These are phyloP conservation scores for Tetrapisispora nanseiensis DNA, from an alignment of 805 yeast genomes.

Conservation along the genomic window DNA sequence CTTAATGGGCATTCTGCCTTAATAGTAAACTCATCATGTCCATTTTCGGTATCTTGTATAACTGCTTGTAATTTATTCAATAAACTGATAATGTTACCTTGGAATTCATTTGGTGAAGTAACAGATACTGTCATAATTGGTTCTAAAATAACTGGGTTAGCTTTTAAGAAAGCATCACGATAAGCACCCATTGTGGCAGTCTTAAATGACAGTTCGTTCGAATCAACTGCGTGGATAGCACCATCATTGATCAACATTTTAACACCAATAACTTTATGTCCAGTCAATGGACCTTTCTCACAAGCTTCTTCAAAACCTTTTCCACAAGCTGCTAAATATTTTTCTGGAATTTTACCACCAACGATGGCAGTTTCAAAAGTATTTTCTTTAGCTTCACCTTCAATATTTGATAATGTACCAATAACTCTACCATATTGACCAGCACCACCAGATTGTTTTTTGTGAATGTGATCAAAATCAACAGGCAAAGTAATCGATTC, in stretches of 20 bases:
- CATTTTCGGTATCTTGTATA: constrained; percentile 88
- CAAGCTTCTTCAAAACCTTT: constrained; percentile 92
- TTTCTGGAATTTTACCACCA: constrained; percentile 95
- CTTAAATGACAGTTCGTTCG: constrained; percentile 90
- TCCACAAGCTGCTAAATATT: constrained; percentile 85
- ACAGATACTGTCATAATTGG: constrained; percentile 93
- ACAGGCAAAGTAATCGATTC: constrained; percentile 73
- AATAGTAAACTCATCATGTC: constrained; percentile 87
- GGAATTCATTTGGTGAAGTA: constrained; percentile 94
- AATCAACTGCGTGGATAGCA: constrained; percentile 93
- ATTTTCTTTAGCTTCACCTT: constrained; percentile 44
- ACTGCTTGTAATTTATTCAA: constrained; percentile 87
- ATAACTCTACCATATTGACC: constrained; percentile 98
- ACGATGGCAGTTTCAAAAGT: constrained; percentile 78
- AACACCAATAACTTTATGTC: constrained; percentile 87
- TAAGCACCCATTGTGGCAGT: constrained; percentile 89
- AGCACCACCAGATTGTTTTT: constrained; percentile 98
- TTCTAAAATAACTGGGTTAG: constrained; percentile 83
- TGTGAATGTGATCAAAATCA: constrained; percentile 86
- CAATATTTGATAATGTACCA: constrained; percentile 63
- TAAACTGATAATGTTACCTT: constrained; percentile 83
- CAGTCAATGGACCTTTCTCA: constrained; percentile 93
- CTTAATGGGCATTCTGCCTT: constrained; percentile 94
- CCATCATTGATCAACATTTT: constrained; percentile 94
- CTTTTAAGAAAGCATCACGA: constrained; percentile 75